Evolutionary conservation across 345 rosid genomes (phyloP), one percentile per base, ranked within the genome.

Genomic region (Conringia planisiliqua): DNA sequence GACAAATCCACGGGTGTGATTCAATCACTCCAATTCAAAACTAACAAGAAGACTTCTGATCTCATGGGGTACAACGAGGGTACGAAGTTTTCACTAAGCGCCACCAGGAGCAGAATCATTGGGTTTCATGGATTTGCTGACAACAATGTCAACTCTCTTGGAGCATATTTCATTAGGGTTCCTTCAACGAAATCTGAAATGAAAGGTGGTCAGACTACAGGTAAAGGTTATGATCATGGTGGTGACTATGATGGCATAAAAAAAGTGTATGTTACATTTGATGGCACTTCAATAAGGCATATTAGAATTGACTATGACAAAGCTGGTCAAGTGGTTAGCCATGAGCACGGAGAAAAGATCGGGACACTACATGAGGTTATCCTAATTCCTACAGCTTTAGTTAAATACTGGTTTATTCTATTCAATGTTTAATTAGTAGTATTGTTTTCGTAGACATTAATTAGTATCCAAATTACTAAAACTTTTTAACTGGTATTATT

Each of bases 61-160:
- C 0, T 27, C 13, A 65, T 64, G 9, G 78, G 78, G 11, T 55
- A 0, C 33, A 47, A 42, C 4, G 1, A 40, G 10, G 78, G 71
- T 5, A 66, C 46, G 10, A 64, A 74, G 63, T 74, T 74, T 43
- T 42, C 56, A 43, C 32, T 57, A 0, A 5, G 26, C 0, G 9
- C 13, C n/a, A 7, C 0, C 3, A 14, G 39, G 10, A 46, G 22
- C 10, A 74, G 8, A n/a, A 65, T 74, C 47, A 26, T 66, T 56
- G 78, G 78, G 2, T 74, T 74, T 47, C 78, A 74, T 55, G 78
- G 78, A 66, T 54, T 32, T 22, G 5, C 62, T 52, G 78, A 46
- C 4, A 64, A 35, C 10, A 14, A 29, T 16, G 10, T 74, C 10
- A 6, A 56, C 24, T 65, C 78, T 54, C 64, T 74, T 54, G 78